These are phyloP conservation scores for Kwoniella mangroviensis DNA, from an alignment of 768 basidiomycete genomes.

Conservation along the genomic window DNA sequence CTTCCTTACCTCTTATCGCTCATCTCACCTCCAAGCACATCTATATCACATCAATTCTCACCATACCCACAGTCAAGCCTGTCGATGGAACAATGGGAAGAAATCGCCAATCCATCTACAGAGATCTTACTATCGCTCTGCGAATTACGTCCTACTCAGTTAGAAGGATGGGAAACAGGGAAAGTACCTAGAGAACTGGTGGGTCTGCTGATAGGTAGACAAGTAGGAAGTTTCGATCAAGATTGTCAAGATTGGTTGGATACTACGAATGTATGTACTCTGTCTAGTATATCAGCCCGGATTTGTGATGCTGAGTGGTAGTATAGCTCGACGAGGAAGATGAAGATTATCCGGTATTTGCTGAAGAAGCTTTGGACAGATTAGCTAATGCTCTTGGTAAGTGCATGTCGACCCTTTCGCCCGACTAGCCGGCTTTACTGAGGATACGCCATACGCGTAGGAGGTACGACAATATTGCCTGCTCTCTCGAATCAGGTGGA, in stretches of 20 bases:
- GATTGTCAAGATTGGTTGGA: conserved; percentile 66
- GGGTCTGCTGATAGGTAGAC: conserved; percentile 41
- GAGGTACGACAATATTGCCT: conserved; percentile 74
- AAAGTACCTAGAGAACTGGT: conserved; percentile 56
- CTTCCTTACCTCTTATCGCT: conserved; percentile 36
- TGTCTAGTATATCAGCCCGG: neutral
- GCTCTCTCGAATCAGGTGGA: conserved; percentile 82
- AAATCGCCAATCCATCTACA: conserved; percentile 72
- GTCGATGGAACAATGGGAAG: conserved; percentile 69
- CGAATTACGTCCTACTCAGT: conserved; percentile 74
- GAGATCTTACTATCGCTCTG: conserved; percentile 83
- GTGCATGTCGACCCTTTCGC: too few species aligned
- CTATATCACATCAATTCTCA: conserved; percentile 23
- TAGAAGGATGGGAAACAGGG: conserved; percentile 76
- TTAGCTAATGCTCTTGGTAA: conserved; percentile 71
- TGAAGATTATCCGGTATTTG: conserved; percentile 70
- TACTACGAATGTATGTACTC: conserved; percentile 64
- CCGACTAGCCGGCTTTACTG: too few species aligned
- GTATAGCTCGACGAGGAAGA: conserved; percentile 64
- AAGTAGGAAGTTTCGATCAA: conserved; percentile 44
- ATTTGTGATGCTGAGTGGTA: neutral
- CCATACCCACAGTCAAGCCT: conserved; percentile 23
- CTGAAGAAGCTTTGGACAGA: conserved; percentile 82
- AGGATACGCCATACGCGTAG: too few species aligned
- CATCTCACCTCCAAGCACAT: conserved; percentile 32